Conservation (phyloP, 768 basidiomycete genomes). For the Lentinula boryana region DNA sequence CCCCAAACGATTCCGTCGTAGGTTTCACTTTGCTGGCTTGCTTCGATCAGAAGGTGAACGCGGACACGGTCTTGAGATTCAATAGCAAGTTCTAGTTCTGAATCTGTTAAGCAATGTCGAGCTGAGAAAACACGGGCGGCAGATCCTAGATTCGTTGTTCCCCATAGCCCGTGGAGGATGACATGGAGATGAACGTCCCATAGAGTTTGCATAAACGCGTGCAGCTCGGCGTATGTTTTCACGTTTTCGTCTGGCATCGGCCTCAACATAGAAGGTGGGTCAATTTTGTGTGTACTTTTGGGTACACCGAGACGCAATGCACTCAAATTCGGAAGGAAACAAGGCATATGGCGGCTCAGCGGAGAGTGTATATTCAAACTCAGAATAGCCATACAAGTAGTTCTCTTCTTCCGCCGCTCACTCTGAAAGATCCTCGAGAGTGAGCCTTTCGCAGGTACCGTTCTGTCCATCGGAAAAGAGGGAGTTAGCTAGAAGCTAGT, state of each 20-base stretch:
- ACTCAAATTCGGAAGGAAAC: no score
- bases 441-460: not conserved
- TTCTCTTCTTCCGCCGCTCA: no score
- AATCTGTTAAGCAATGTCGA: not conserved
- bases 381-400: no score
- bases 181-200: constrained; percentile 13
- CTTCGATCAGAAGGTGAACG: constrained; percentile 16
- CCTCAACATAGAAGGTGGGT: not conserved
- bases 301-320: no score
- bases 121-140: constrained; percentile 13
- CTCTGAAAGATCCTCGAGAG: not conserved
- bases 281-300: no score
- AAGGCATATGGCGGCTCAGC: no score
- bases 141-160: constrained; percentile 14
- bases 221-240: not conserved
- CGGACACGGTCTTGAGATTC: constrained; percentile 13
- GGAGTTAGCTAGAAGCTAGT: not conserved
- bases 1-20: constrained; percentile 31
- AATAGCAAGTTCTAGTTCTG: not conserved
- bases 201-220: not conserved
- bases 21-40: constrained; percentile 16
- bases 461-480: not conserved
- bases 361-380: no score
- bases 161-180: constrained; percentile 24
- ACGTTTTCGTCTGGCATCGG: not conserved